A percentile compares a stretch with the other conserved stretches of the same genome.
Conservation (phyloP, 2,329 filamentous ascomycete genomes). For the Verruconis gallopava region DNA sequence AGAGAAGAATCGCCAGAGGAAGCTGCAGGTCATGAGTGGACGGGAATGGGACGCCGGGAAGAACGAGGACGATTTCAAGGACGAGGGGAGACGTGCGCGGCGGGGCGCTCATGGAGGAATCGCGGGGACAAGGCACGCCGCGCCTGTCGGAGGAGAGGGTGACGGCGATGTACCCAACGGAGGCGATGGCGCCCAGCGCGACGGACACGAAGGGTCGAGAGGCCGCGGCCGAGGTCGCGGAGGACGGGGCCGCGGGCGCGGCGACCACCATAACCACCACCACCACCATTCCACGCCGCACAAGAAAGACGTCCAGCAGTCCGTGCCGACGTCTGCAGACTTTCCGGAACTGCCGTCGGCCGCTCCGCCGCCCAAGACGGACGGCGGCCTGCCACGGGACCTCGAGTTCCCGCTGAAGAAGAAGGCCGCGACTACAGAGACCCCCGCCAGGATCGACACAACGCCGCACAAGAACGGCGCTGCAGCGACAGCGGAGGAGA, state of each 20-base stretch:
- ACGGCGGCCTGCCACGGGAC: slow-evolving; percentile 10
- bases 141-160: slow-evolving; percentile 14
- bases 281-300: slow-evolving; percentile 10
- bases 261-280: slow-evolving; percentile 13
- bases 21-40: slow-evolving; percentile 44
- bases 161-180: slow-evolving; percentile 19
- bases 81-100: slow-evolving; percentile 30
- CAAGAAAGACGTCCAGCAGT: slow-evolving; percentile 13
- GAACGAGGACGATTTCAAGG: slow-evolving; percentile 40
- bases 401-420: slow-evolving; percentile 6
- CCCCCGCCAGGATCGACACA: too few relatives aligned
- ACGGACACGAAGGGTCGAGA: slow-evolving; percentile 19
- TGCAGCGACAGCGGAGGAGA: slow-evolving; percentile 1
- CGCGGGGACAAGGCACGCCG: slow-evolving; percentile 21
- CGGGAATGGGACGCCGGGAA: slow-evolving; percentile 53
- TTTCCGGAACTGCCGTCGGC: slow-evolving; percentile 32
- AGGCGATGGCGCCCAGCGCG: slow-evolving; percentile 19
- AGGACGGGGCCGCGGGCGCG: slow-evolving; percentile 20
- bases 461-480: too few relatives aligned
- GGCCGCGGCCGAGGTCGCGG: slow-evolving; percentile 21
- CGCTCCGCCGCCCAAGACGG: slow-evolving; percentile 9
- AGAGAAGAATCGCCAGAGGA: slow-evolving; percentile 46
- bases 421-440: neutral
- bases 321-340: slow-evolving; percentile 28
- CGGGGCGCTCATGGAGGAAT: slow-evolving; percentile 41